Evolutionary conservation across 305 asterid species (phyloP).

Genomic region (Rubia occidens): DNA sequence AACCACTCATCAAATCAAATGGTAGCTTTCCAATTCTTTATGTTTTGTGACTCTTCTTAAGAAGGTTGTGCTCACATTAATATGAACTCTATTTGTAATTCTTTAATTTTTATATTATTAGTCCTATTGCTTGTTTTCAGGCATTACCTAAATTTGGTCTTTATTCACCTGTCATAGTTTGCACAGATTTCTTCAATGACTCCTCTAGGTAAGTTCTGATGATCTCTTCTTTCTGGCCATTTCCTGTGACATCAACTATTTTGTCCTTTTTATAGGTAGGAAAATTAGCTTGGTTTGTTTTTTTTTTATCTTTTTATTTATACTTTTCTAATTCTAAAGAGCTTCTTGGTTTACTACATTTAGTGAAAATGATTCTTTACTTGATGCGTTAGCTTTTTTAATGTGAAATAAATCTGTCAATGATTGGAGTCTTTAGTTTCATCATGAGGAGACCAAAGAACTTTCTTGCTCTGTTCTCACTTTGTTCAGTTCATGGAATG

Average conservation of each 20-base stretch:
- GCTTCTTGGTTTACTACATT: not conserved
- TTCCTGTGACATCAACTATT: not conserved
- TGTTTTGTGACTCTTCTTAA: not conserved
- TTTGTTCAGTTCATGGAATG: not conserved
- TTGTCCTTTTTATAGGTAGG: not conserved
- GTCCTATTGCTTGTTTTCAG: conserved; percentile 35
- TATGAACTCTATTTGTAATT: not conserved
- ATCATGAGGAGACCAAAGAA: not conserved
- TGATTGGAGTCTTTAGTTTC: not conserved
- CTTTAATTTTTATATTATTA: not conserved
- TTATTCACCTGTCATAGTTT: conserved; percentile 71
- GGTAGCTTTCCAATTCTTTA: conserved; percentile 30
- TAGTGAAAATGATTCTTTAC: not conserved
- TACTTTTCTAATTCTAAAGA: conserved; percentile 5
- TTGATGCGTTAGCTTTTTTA: not conserved
- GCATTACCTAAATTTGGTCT: conserved; percentile 85
- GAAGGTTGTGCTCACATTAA: not conserved
- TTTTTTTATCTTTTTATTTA: not conserved
- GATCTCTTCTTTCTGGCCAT: conserved; percentile 15
- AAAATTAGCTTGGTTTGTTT: conserved; percentile 2
- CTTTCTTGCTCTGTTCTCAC: not conserved
- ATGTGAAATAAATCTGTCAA: not conserved
- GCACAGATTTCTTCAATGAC: conserved; percentile 77
- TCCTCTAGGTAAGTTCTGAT: conserved; percentile 56
- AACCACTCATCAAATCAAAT: conserved; percentile 77